A percentile compares a stretch with the other conserved stretches of the same genome.
Evolutionary conservation across 2,329 filamentous ascomycete species (phyloP).

Genomic region (Fusarium nanum): DNA sequence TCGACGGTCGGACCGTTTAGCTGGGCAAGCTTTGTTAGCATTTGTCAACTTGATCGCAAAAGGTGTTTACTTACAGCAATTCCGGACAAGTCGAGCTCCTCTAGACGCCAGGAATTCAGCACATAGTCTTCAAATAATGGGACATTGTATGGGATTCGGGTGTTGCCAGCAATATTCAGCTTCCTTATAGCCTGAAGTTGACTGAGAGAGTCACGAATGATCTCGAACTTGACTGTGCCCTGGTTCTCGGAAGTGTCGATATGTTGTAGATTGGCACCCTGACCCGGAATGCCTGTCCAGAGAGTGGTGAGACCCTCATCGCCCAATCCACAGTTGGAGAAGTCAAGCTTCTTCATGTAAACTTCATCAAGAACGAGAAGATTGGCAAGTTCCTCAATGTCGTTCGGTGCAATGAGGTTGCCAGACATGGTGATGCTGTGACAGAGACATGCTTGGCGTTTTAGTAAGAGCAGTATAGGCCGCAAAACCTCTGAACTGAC

Average conservation of each 20-base stretch:
- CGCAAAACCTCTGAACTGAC: conserved; percentile 57
- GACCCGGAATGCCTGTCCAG: conserved; percentile 60
- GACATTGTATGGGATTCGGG: conserved; percentile 59
- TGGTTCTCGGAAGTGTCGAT: conserved; percentile 66
- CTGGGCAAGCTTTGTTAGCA: conserved; percentile 39
- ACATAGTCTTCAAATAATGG: conserved; percentile 61
- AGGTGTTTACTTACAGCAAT: conserved; percentile 58
- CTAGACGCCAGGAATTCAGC: conserved; percentile 59
- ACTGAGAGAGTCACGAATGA: conserved; percentile 58
- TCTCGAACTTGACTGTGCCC: conserved; percentile 62
- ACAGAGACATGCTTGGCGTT: conserved; percentile 60
- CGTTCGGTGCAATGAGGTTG: conserved; percentile 59
- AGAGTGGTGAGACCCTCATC: conserved; percentile 61
- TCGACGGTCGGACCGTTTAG: conserved; percentile 62
- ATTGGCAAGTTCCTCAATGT: conserved; percentile 59
- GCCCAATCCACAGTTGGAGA: conserved; percentile 64
- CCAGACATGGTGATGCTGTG: conserved; percentile 64
- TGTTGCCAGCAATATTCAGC: conserved; percentile 63
- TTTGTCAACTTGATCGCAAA: neutral
- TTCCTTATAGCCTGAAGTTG: conserved; percentile 59
- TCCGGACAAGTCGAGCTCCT: conserved; percentile 66
- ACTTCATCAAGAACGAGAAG: conserved; percentile 51
- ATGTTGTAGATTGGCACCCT: conserved; percentile 58
- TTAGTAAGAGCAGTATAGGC: conserved; percentile 63
- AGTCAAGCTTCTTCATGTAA: conserved; percentile 60